Evolutionary conservation across 2,329 filamentous ascomycete species (phyloP).

Genomic region (Colletotrichum cereale): DNA sequence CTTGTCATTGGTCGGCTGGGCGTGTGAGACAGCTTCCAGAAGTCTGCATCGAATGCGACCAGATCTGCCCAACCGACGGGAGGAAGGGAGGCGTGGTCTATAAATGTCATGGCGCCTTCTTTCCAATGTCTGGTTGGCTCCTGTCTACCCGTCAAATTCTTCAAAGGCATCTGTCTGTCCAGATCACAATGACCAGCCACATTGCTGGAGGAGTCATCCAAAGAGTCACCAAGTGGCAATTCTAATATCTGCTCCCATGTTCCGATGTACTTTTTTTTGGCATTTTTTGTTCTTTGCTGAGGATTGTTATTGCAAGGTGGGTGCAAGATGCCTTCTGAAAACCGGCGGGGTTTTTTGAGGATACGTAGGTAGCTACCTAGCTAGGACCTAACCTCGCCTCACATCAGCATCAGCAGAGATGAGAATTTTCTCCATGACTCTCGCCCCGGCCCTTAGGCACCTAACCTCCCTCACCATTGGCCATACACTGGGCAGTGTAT

Average conservation of each 20-base stretch:
- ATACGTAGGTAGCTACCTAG: too few relatives aligned
- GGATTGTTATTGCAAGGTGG: too few relatives aligned
- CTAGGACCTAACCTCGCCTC: too few relatives aligned
- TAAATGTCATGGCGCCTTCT: background rate
- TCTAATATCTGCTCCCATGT: too few relatives aligned
- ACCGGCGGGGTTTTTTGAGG: too few relatives aligned
- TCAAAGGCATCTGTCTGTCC: too few relatives aligned
- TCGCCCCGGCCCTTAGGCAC: background rate
- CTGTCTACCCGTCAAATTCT: slow-evolving; percentile 22
- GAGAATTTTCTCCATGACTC: background rate
- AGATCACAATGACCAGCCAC: too few relatives aligned
- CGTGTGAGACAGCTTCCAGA: slow-evolving; percentile 23
- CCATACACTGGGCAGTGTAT: background rate
- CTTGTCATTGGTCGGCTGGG: background rate
- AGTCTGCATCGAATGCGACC: slow-evolving; percentile 23
- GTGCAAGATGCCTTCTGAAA: too few relatives aligned
- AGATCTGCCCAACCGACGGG: slow-evolving; percentile 21
- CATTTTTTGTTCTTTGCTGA: too few relatives aligned
- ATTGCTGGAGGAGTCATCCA: too few relatives aligned
- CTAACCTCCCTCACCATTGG: background rate
- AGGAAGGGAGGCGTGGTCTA: slow-evolving; percentile 16
- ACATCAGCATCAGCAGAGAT: background rate
- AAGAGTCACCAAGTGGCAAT: too few relatives aligned
- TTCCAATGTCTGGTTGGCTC: slow-evolving; percentile 9
- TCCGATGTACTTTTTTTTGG: too few relatives aligned